Conservation (phyloP, 2,329 filamentous ascomycete genomes). For the Chrysoporthe deuterocubensis region DNA sequence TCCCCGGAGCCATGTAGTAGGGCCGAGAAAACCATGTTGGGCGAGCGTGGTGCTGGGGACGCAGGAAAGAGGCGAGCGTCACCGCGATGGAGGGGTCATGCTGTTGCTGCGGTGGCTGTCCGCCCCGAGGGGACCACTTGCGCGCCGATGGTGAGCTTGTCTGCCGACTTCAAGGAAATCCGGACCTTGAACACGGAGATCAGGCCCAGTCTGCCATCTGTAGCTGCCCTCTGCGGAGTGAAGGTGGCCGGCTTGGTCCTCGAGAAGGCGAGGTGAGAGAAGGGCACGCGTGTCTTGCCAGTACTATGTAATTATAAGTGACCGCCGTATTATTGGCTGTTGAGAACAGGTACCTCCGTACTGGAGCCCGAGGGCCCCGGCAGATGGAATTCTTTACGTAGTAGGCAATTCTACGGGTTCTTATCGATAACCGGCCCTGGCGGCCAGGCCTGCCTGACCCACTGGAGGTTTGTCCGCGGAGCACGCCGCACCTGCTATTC, state of each 20-base stretch:
- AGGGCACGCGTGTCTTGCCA: neutral
- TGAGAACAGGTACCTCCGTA: constrained; percentile 3
- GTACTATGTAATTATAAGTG: neutral
- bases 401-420: neutral
- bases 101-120: neutral
- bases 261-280: neutral
- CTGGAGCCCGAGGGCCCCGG: constrained; percentile 6
- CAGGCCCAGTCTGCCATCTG: constrained; percentile 3
- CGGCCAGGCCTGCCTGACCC: neutral
- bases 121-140: neutral
- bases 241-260: neutral
- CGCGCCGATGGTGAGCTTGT: neutral
- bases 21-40: constrained; percentile 54
- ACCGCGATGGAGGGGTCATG: constrained; percentile 17
- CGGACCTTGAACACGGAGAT: neutral
- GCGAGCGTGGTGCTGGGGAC: constrained; percentile 39
- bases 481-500: neutral
- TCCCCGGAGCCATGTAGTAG: constrained; percentile 51
- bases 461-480: neutral
- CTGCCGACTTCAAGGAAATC: neutral
- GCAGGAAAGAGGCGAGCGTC: constrained; percentile 11
- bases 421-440: neutral
- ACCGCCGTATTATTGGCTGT: neutral
- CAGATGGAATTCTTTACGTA: neutral
- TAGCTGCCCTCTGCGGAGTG: neutral